A percentile compares a stretch with the other conserved stretches of the same genome.
Conservation (phyloP, 2,329 filamentous ascomycete genomes). For the Hysterium pulicare region DNA sequence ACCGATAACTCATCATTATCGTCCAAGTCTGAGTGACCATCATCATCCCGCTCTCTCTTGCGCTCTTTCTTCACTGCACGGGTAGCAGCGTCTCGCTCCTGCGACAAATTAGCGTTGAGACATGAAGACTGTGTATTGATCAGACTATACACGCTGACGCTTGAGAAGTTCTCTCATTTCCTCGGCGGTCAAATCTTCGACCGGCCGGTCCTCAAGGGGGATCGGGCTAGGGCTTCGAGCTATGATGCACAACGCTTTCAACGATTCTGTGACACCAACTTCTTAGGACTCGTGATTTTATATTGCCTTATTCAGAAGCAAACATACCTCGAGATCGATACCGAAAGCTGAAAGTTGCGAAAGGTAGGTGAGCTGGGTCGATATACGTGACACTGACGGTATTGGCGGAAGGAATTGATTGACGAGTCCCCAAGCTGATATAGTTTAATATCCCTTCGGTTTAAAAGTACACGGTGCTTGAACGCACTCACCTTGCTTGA, state of each 20-base stretch:
- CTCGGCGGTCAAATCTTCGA: constrained; percentile 16
- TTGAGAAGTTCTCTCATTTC: constrained; percentile 20
- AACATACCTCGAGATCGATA: constrained; percentile 18
- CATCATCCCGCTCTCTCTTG: not conserved
- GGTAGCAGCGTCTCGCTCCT: constrained; percentile 1
- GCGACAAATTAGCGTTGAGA: not conserved
- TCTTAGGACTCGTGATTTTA: too few relatives aligned
- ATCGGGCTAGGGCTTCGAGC: constrained; percentile 24
- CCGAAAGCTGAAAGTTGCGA: constrained; percentile 24
- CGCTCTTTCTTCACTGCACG: not conserved
- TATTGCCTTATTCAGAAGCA: too few relatives aligned
- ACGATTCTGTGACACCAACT: constrained; percentile 17
- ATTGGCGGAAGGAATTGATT: not conserved
- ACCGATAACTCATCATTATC: constrained; percentile 2
- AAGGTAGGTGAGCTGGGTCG: constrained; percentile 11
- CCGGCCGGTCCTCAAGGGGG: constrained; percentile 17
- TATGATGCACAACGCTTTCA: constrained; percentile 33
- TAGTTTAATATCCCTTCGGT: too few relatives aligned
- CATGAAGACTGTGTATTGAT: not conserved
- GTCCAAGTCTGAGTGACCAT: not conserved
- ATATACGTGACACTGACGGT: constrained; percentile 1
- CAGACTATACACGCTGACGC: constrained; percentile 13
- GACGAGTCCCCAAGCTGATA: too few relatives aligned
- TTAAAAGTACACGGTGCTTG: too few relatives aligned
- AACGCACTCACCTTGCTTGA: constrained; percentile 11